Evolutionary conservation across 805 yeast species (phyloP).

Genomic region (Starmerella tilneyi): DNA sequence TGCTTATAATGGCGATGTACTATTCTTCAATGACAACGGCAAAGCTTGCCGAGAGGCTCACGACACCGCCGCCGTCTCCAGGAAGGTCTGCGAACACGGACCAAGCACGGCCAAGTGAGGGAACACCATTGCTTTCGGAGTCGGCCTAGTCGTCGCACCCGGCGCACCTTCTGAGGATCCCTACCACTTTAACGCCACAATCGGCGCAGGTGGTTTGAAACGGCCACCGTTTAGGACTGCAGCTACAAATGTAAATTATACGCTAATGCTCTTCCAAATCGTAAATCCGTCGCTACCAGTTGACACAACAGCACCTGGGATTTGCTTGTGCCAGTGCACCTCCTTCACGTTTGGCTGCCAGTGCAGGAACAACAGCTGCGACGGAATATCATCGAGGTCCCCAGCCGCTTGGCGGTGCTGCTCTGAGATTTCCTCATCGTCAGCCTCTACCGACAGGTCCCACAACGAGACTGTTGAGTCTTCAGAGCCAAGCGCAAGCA

Average conservation of each 20-base stretch:
- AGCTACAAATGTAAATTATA: constrained; percentile 34
- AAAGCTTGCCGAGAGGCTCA: constrained; percentile 9
- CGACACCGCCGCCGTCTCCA: not conserved
- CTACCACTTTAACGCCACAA: no score
- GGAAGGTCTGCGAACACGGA: no score
- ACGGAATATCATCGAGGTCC: constrained; percentile 83
- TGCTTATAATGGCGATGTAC: constrained; percentile 54
- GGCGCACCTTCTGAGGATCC: no score
- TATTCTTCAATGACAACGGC: constrained; percentile 22
- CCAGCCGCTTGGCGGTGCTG: constrained; percentile 62
- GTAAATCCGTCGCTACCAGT: constrained; percentile 94
- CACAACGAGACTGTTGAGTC: constrained; percentile 95
- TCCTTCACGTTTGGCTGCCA: constrained; percentile 98
- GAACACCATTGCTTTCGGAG: no score
- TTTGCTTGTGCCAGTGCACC: constrained; percentile 94
- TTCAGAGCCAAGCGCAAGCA: constrained; percentile 89
- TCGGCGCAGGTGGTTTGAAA: no score
- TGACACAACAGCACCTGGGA: constrained; percentile 88
- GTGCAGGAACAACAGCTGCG: constrained; percentile 90
- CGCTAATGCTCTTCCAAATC: constrained; percentile 94
- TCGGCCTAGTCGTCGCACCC: no score
- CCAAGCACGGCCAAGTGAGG: no score
- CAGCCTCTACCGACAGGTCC: constrained; percentile 98
- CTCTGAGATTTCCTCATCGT: constrained; percentile 87
- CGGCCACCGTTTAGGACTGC: no score